These are phyloP conservation scores for Ogataea methanolica DNA, from an alignment of 805 yeast genomes.

Conservation along the genomic window DNA sequence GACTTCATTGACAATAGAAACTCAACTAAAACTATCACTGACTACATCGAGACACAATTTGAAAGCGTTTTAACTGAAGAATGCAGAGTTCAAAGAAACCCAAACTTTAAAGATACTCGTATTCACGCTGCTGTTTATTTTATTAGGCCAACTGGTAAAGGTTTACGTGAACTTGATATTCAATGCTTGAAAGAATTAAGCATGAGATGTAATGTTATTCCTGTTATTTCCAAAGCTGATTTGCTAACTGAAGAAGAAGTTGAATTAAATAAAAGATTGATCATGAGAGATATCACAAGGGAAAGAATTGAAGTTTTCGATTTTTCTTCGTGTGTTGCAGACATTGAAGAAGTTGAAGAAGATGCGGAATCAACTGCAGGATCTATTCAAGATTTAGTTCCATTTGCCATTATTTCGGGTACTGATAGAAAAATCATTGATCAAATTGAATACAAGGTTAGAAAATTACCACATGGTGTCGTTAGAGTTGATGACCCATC, in stretches of 20 bases:
- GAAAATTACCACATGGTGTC: slow-evolving; percentile 82
- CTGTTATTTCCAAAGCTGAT: slow-evolving; percentile 79
- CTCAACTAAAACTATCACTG: slow-evolving; percentile 55
- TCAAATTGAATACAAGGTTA: slow-evolving; percentile 69
- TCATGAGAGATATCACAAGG: slow-evolving; percentile 37
- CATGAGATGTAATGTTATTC: slow-evolving; percentile 71
- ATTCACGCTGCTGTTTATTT: slow-evolving; percentile 86
- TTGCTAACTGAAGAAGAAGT: slow-evolving; percentile 54
- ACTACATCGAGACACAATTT: slow-evolving; percentile 75
- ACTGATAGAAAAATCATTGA: slow-evolving; percentile 63
- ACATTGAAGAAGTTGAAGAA: slow-evolving; percentile 21
- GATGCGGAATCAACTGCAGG: slow-evolving; percentile 9
- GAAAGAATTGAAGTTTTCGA: slow-evolving; percentile 26
- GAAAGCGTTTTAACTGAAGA: slow-evolving; percentile 65
- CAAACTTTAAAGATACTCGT: slow-evolving; percentile 51
- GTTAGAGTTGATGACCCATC: slow-evolving; percentile 78
- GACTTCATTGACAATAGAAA: slow-evolving; percentile 58
- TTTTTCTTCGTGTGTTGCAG: slow-evolving; percentile 28
- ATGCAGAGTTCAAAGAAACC: slow-evolving; percentile 51
- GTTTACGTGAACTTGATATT: slow-evolving; percentile 65
- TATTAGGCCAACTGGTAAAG: slow-evolving; percentile 64
- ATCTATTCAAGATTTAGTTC: slow-evolving; percentile 39
- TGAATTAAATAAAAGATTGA: slow-evolving; percentile 38
- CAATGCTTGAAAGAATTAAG: slow-evolving; percentile 64
- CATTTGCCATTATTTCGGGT: slow-evolving; percentile 91